A percentile compares a stretch with the other conserved stretches of the same genome.
Conservation (phyloP, 139 green algal species). For the Spirogloea muscicola region DNA sequence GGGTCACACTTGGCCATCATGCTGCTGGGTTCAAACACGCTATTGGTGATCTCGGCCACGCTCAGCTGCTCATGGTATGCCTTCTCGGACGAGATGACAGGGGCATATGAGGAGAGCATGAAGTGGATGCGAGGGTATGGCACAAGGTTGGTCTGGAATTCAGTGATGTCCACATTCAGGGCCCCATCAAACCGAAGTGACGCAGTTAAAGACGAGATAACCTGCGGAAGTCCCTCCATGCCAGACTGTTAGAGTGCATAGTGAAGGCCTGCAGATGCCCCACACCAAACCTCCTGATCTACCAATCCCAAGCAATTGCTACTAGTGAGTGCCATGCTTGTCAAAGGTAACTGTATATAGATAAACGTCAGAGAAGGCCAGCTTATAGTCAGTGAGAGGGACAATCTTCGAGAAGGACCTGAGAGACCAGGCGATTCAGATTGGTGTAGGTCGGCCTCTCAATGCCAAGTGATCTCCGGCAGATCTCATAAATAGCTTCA, state of each 20-base stretch:
- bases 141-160: conserved; percentile 67
- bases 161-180: conserved; percentile 61
- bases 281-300: too few relatives aligned
- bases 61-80: conserved; percentile 61
- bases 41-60: conserved; percentile 59
- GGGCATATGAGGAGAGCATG: conserved; percentile 61
- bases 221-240: conserved; percentile 21
- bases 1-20: conserved; percentile 65
- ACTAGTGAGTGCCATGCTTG: too few relatives aligned
- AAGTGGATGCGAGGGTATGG: conserved; percentile 64
- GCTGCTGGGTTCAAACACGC: conserved; percentile 54
- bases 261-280: too few relatives aligned
- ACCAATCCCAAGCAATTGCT: too few relatives aligned
- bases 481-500: conserved; percentile 64
- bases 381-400: too few relatives aligned
- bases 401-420: too few relatives aligned
- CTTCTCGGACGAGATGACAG: conserved; percentile 62
- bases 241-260: too few relatives aligned
- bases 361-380: too few relatives aligned
- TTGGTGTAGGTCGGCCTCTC: conserved; percentile 65
- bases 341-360: too few relatives aligned
- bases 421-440: conserved; percentile 57
- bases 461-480: conserved; percentile 58
- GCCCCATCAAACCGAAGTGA: conserved; percentile 61
- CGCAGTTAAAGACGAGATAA: conserved; percentile 62